These are phyloP conservation scores for Citrus sinensis DNA, from an alignment of 345 rosid genomes.

Conservation along the genomic window DVS_A1.0 CM039163.1:2935001-2935500, in stretches of 20 bases:
- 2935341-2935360: not conserved
- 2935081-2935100: not conserved
- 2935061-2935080: not conserved
- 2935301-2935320: not conserved
- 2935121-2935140: not conserved
- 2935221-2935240: no score
- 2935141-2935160: not conserved
- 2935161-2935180: not conserved
- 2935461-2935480: constrained; percentile 86
- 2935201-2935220: not conserved
- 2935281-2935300: not conserved
- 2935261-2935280: not conserved
- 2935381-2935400: not conserved
- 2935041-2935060: not conserved
- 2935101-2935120: not conserved
- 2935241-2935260: not conserved
- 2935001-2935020: not conserved
- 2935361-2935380: not conserved
- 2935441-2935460: constrained; percentile 53
- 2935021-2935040: not conserved
- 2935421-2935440: not conserved
- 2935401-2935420: not conserved
- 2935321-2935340: not conserved
- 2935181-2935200: not conserved
- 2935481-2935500: constrained; percentile 69